Conservation (phyloP, 2,329 filamentous ascomycete genomes). For the Trichoderma breve region DNA sequence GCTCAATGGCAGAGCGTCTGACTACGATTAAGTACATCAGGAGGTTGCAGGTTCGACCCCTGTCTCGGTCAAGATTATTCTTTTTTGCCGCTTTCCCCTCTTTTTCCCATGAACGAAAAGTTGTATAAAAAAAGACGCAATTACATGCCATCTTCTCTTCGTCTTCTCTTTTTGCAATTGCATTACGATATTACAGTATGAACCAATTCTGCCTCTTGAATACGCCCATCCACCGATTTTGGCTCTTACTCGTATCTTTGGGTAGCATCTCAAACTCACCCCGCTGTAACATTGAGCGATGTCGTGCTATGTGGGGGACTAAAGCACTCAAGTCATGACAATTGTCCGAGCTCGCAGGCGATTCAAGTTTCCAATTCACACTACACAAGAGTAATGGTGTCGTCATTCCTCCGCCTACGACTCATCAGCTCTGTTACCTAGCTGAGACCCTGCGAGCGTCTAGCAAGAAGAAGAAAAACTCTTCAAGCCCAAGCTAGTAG, state of each 20-base stretch:
- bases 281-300: background rate
- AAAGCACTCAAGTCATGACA: background rate
- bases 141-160: background rate
- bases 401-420: background rate
- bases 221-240: background rate
- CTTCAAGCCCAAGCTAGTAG: background rate
- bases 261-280: background rate
- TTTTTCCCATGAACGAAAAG: background rate
- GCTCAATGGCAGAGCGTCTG: slow-evolving; percentile 21
- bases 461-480: background rate
- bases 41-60: slow-evolving; percentile 21
- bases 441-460: background rate
- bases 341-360: background rate
- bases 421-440: background rate
- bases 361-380: background rate
- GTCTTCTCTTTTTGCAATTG: background rate
- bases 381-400: background rate
- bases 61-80: slow-evolving; percentile 13
- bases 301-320: slow-evolving; percentile 1
- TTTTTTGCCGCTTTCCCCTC: background rate
- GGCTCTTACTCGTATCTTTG: background rate
- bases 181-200: background rate
- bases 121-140: background rate
- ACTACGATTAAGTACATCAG: slow-evolving; percentile 20
- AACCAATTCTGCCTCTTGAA: background rate